These are phyloP conservation scores for Lathyrus oleraceus DNA, from an alignment of 306 rosid genomes.

Conservation along the genomic window DNA sequence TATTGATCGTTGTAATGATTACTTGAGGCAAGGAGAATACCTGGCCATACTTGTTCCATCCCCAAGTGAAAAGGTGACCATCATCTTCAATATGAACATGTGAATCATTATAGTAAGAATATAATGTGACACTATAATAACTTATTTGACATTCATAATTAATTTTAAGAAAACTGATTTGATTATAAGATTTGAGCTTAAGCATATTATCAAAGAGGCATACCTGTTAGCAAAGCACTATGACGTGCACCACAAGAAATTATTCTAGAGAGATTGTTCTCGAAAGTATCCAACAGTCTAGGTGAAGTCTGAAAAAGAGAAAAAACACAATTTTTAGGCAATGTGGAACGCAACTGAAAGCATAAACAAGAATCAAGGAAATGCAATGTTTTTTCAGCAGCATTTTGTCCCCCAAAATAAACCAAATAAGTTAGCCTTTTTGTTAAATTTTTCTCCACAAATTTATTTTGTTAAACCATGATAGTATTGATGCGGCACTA, in stretches of 20 bases:
- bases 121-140: not conserved
- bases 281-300: slow-evolving; percentile 68
- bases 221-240: slow-evolving; percentile 75
- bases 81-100: slow-evolving; percentile 53
- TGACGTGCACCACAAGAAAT: slow-evolving; percentile 93
- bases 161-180: not conserved
- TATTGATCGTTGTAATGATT: not conserved
- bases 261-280: slow-evolving; percentile 50
- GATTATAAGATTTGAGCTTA: not conserved
- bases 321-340: slow-evolving; percentile 1
- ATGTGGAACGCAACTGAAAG: not conserved
- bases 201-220: not conserved
- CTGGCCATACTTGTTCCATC: slow-evolving; percentile 96
- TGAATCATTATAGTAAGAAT: not conserved
- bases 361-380: not conserved
- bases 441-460: too few relatives aligned
- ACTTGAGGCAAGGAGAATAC: slow-evolving; percentile 41
- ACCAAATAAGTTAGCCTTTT: too few relatives aligned
- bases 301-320: slow-evolving; percentile 60
- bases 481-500: too few relatives aligned
- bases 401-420: too few relatives aligned
- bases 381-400: not conserved
- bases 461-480: too few relatives aligned
- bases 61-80: slow-evolving; percentile 77
- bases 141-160: not conserved